phyloP scores from a whole-genome alignment of 768 basidiomycete genomes.

The Amanita polypyramis region DNA sequence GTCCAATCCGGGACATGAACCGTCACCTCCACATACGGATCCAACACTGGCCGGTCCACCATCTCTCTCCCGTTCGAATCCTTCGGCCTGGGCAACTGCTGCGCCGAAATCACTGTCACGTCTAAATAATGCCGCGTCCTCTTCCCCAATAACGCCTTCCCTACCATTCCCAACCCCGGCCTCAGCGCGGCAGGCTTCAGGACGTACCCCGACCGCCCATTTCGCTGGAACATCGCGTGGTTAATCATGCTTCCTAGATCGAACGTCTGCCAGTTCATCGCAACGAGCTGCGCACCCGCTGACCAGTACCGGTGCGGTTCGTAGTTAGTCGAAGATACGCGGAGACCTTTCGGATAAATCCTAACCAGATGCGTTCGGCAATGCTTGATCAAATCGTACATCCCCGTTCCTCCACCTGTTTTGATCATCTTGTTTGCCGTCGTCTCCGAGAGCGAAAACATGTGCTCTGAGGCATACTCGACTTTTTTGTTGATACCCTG shows the following conservation, averaged over 20 bases:
- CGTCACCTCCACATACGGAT: slow-evolving; percentile 65
- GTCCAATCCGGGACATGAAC: slow-evolving; percentile 73
- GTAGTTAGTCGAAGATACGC: slow-evolving; percentile 81
- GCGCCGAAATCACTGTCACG: slow-evolving; percentile 66
- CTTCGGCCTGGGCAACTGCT: slow-evolving; percentile 77
- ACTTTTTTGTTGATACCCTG: slow-evolving; percentile 83
- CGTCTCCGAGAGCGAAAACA: slow-evolving; percentile 89
- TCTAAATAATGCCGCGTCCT: slow-evolving; percentile 36
- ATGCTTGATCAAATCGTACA: slow-evolving; percentile 77
- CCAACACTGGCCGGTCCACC: slow-evolving; percentile 35
- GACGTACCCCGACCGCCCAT: slow-evolving; percentile 83
- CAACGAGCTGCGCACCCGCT: slow-evolving; percentile 80
- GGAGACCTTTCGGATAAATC: slow-evolving; percentile 76
- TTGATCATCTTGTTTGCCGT: slow-evolving; percentile 70
- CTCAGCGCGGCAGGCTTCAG: slow-evolving; percentile 79
- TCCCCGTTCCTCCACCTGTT: slow-evolving; percentile 25
- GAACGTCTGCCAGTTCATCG: slow-evolving; percentile 96
- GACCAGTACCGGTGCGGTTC: slow-evolving; percentile 87
- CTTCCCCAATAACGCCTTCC: background rate
- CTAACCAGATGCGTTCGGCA: slow-evolving; percentile 73
- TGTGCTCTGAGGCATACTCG: slow-evolving; percentile 75
- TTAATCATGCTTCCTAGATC: slow-evolving; percentile 91
- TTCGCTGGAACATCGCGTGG: slow-evolving; percentile 89
- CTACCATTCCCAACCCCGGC: slow-evolving; percentile 7
- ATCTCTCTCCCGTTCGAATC: slow-evolving; percentile 61